phyloP scores from a whole-genome alignment of 2,329 filamentous ascomycete species.

The Hymenoscyphus repandus region DNA sequence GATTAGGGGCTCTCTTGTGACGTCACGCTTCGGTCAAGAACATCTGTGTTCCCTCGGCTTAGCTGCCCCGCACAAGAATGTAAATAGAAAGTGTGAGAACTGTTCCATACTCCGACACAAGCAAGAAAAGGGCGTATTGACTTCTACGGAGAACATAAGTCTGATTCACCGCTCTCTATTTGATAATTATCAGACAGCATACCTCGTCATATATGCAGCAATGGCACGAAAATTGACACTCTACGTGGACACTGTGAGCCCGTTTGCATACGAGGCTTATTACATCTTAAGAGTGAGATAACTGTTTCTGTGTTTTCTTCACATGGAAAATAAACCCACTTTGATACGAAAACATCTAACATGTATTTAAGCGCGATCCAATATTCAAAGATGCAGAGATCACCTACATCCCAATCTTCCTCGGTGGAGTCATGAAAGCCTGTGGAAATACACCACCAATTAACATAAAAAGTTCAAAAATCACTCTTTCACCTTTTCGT shows the following conservation, averaged over 20 bases:
- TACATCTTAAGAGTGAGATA: slow-evolving; percentile 45
- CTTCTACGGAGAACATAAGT: no score
- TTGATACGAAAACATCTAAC: not conserved
- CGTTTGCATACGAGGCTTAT: slow-evolving; percentile 57
- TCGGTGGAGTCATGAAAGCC: slow-evolving; percentile 53
- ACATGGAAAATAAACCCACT: no score
- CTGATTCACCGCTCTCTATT: no score
- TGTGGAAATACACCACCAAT: slow-evolving; percentile 50
- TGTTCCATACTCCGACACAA: not conserved
- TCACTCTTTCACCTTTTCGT: not conserved
- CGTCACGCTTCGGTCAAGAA: no score
- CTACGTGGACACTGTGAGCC: slow-evolving; percentile 54
- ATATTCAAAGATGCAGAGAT: slow-evolving; percentile 50
- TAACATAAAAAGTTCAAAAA: slow-evolving; percentile 46
- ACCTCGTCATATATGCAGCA: no score
- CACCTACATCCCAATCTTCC: slow-evolving; percentile 52
- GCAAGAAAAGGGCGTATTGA: not conserved
- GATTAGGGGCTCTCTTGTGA: not conserved
- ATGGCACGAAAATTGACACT: slow-evolving; percentile 39
- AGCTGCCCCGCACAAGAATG: not conserved
- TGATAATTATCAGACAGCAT: no score
- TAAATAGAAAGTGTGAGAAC: not conserved
- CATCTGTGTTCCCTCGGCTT: no score
- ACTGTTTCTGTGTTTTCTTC: not conserved
- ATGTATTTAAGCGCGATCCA: slow-evolving; percentile 43